These are phyloP conservation scores for Hymenoscyphus fructigenus DNA, from an alignment of 2,329 filamentous ascomycete species.

Conservation along the genomic window DNA sequence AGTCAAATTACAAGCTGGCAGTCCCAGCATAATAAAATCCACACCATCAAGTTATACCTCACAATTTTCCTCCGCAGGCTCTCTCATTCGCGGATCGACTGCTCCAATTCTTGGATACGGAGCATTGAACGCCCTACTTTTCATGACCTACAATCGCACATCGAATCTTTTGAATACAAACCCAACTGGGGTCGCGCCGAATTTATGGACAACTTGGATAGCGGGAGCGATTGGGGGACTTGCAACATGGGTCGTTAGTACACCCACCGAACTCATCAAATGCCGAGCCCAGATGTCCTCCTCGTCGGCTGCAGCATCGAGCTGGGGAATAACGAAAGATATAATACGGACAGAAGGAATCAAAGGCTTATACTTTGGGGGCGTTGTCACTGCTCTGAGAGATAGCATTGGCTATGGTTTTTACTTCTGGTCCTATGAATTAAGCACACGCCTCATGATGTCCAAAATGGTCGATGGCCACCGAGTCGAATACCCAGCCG, in stretches of 20 bases:
- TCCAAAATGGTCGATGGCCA: conserved; percentile 17
- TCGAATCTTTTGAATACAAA: conserved; percentile 57
- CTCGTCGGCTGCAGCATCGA: conserved; percentile 30
- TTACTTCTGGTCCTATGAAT: conserved; percentile 93
- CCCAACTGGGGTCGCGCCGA: conserved; percentile 40
- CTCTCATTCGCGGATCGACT: conserved; percentile 64
- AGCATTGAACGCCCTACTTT: conserved; percentile 85
- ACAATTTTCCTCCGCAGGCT: conserved; percentile 40
- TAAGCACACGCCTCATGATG: conserved; percentile 62
- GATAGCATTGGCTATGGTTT: conserved; percentile 96
- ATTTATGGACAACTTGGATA: conserved; percentile 68
- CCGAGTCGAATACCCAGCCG: conserved; percentile 5
- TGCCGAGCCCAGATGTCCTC: conserved; percentile 74
- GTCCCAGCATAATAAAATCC: conserved; percentile 19
- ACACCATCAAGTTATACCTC: conserved; percentile 30
- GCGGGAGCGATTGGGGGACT: conserved; percentile 81
- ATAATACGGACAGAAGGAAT: conserved; percentile 60
- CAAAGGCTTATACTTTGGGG: conserved; percentile 77
- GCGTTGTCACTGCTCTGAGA: conserved; percentile 74
- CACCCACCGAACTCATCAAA: conserved; percentile 89
- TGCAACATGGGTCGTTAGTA: conserved; percentile 80
- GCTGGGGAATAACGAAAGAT: conserved; percentile 60
- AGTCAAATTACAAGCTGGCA: conserved; percentile 73
- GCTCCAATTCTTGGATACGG: conserved; percentile 89
- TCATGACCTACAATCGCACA: conserved; percentile 87